A percentile compares a stretch with the other conserved stretches of the same genome.
These are phyloP conservation scores for Chloropicon primus DNA, from an alignment of 139 green algal species.

Conservation along the genomic window DNA sequence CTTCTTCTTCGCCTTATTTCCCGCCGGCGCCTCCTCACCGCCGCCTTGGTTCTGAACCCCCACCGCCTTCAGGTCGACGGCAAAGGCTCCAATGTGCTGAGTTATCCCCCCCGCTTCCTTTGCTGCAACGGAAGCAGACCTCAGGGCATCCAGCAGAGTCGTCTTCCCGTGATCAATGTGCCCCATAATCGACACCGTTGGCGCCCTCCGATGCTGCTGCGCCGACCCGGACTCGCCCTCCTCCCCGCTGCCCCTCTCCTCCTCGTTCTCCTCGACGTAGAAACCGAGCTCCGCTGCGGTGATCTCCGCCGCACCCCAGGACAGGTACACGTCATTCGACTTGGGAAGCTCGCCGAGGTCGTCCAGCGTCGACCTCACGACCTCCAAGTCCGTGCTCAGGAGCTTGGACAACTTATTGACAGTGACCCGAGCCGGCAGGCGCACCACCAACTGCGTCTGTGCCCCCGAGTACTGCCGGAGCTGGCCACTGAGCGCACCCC, in stretches of 20 bases:
- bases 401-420: neutral
- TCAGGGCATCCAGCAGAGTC: constrained; percentile 72
- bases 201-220: neutral
- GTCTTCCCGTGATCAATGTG: constrained; percentile 97
- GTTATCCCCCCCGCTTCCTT: constrained; percentile 89
- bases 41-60: no score
- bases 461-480: neutral
- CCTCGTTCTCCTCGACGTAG: neutral
- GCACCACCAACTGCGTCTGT: neutral
- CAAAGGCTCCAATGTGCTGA: constrained; percentile 20
- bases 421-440: neutral
- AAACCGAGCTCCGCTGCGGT: neutral
- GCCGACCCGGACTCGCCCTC: neutral
- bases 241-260: neutral
- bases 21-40: constrained; percentile 7
- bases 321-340: neutral
- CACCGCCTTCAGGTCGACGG: neutral
- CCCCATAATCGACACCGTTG: constrained; percentile 7
- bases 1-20: constrained; percentile 11
- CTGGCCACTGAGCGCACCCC: no score
- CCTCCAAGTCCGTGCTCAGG: neutral
- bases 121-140: constrained; percentile 63
- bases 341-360: neutral
- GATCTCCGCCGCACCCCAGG: neutral
- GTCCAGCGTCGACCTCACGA: neutral